Evolutionary conservation across 805 yeast genomes (phyloP).

Genomic region (Dipodascopsis tothii): DNA sequence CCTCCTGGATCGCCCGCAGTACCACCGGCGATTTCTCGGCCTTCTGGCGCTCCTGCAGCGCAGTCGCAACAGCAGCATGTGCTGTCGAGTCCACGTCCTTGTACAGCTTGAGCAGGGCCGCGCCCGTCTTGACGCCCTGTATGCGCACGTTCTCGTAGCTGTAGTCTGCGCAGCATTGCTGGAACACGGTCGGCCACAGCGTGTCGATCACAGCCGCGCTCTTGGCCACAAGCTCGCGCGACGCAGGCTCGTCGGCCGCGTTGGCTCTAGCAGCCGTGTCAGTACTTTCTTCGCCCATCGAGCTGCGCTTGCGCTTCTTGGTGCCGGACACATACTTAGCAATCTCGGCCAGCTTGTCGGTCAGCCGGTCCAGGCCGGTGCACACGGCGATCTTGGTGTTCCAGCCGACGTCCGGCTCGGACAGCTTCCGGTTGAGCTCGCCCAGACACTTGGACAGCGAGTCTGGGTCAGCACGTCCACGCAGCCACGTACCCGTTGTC

Average conservation of each 20-base stretch:
- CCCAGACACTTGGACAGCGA: not conserved
- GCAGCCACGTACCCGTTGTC: not conserved
- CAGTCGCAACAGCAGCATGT: not conserved
- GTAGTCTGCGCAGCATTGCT: not conserved
- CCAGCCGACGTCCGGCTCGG: not conserved
- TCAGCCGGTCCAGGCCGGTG: not conserved
- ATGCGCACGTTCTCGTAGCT: not conserved
- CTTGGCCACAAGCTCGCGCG: no score
- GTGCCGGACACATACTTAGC: not conserved
- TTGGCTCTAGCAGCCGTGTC: not conserved
- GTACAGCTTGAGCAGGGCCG: not conserved
- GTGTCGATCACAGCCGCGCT: not conserved
- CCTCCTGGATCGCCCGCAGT: not conserved
- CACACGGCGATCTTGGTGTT: not conserved
- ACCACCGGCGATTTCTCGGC: not conserved
- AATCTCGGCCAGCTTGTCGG: not conserved
- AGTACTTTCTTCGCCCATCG: not conserved
- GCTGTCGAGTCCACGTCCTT: not conserved
- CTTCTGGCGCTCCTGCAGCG: not conserved
- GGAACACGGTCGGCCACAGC: not conserved
- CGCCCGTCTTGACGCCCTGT: not conserved
- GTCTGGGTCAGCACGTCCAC: not conserved
- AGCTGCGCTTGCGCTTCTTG: not conserved
- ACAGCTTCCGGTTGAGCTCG: not conserved
- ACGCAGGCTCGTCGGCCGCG: no score